phyloP scores from a whole-genome alignment of 345 rosid genomes.

The Physaria fendleri region DNA sequence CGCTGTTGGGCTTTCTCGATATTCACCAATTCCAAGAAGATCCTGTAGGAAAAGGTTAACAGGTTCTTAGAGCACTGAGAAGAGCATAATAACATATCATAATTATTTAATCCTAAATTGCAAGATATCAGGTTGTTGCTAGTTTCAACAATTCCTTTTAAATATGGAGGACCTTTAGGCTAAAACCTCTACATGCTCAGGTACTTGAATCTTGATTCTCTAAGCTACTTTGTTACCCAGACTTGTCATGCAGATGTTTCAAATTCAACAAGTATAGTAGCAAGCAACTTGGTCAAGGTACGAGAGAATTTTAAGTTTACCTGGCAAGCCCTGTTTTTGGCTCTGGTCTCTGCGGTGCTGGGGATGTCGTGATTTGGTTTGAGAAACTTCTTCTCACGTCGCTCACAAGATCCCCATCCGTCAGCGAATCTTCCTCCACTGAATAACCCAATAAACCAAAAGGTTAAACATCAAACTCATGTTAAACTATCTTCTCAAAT shows the following conservation, averaged over 20 bases:
- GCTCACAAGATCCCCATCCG: slow-evolving; percentile 97
- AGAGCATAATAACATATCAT: slow-evolving; percentile 2
- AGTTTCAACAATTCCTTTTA: neutral
- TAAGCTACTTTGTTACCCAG: neutral
- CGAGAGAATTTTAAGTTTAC: slow-evolving; percentile 29
- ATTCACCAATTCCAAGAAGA: slow-evolving; percentile 77
- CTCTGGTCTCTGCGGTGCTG: slow-evolving; percentile 92
- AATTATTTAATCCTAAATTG: neutral
- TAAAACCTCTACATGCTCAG: slow-evolving; percentile 4
- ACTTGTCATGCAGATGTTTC: slow-evolving; percentile 7
- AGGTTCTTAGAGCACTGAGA: neutral
- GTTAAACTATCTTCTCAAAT: neutral
- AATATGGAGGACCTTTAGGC: neutral
- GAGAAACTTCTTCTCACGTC: slow-evolving; percentile 71
- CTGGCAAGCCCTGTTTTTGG: slow-evolving; percentile 92
- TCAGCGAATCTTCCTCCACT: slow-evolving; percentile 85
- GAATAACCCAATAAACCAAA: slow-evolving; percentile 5
- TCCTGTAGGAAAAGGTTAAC: slow-evolving; percentile 36
- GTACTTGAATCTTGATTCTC: slow-evolving; percentile 8
- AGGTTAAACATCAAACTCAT: neutral
- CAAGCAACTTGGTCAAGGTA: neutral
- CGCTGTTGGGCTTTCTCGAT: slow-evolving; percentile 46
- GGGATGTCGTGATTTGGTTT: slow-evolving; percentile 93
- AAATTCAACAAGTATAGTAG: neutral
- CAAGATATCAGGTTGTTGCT: neutral